These are phyloP conservation scores for Mrakia gelida DNA, from an alignment of 768 basidiomycete species.

Conservation along the genomic window DNA sequence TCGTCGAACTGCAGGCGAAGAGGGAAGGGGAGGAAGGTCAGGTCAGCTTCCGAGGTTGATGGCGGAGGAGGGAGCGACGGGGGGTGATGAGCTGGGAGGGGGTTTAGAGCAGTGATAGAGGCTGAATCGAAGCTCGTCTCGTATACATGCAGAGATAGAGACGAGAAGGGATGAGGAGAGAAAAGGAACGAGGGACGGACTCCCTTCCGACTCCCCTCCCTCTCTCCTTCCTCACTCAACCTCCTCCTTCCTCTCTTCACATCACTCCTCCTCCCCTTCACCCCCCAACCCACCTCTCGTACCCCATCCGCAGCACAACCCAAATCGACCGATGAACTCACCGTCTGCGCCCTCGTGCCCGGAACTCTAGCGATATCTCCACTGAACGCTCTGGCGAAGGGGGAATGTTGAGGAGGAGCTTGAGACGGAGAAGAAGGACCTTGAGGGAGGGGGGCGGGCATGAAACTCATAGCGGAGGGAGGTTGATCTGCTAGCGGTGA, in stretches of 20 bases:
- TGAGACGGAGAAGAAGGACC: not conserved
- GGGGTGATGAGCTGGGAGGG: not conserved
- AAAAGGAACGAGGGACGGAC: no score
- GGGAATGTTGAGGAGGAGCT: slow-evolving; percentile 17
- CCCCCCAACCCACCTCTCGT: not conserved
- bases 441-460: slow-evolving; percentile 19
- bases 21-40: not conserved
- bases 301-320: not conserved
- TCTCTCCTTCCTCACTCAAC: not conserved
- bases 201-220: not conserved
- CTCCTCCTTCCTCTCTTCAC: not conserved
- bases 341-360: slow-evolving; percentile 27
- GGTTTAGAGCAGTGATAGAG: not conserved
- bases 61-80: no score
- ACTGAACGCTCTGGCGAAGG: slow-evolving; percentile 21
- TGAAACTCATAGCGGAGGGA: not conserved
- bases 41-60: not conserved
- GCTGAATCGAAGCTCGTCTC: not conserved
- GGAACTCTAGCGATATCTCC: slow-evolving; percentile 25
- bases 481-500: not conserved
- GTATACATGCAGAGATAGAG: not conserved
- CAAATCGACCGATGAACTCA: not conserved
- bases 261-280: not conserved
- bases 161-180: not conserved
- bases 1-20: slow-evolving; percentile 61